A percentile compares a stretch with the other conserved stretches of the same genome.
These are phyloP conservation scores for Botrytis elliptica DNA, from an alignment of 2,329 filamentous ascomycete genomes.

Conservation along the genomic window DNA sequence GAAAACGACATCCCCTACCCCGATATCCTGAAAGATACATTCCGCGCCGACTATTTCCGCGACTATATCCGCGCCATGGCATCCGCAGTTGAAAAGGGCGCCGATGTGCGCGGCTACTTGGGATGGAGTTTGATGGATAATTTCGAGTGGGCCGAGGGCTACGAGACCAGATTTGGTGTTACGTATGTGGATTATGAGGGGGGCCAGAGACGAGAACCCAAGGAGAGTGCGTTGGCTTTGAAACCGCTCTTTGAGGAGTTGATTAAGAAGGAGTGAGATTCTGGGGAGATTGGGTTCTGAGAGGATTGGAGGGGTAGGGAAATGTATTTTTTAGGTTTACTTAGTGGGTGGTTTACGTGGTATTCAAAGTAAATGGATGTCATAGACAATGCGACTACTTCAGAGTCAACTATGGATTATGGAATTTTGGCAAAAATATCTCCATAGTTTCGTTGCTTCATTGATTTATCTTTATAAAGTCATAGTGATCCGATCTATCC, in stretches of 20 bases:
- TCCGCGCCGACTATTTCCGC: slow-evolving; percentile 76
- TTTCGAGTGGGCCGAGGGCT: slow-evolving; percentile 67
- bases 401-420: not conserved
- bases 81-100: slow-evolving; percentile 71
- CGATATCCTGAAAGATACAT: slow-evolving; percentile 75
- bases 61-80: slow-evolving; percentile 76
- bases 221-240: slow-evolving; percentile 77
- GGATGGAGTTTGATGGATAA: slow-evolving; percentile 82
- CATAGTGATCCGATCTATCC: not conserved
- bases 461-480: not conserved
- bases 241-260: slow-evolving; percentile 68
- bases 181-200: slow-evolving; percentile 80
- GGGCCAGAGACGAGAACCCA: slow-evolving; percentile 75
- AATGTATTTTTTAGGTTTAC: not conserved
- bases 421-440: not conserved
- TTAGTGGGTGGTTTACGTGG: not conserved
- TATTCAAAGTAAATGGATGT: not conserved
- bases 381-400: not conserved
- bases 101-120: slow-evolving; percentile 76
- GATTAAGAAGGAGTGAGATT: slow-evolving; percentile 57
- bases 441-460: not conserved
- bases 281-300: not conserved
- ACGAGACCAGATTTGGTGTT: slow-evolving; percentile 81
- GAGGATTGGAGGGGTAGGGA: not conserved
- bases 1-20: slow-evolving; percentile 74